Evolutionary conservation across 73 alveolate species (phyloP).

Genomic region (Tetrahymena thermophila): DNA sequence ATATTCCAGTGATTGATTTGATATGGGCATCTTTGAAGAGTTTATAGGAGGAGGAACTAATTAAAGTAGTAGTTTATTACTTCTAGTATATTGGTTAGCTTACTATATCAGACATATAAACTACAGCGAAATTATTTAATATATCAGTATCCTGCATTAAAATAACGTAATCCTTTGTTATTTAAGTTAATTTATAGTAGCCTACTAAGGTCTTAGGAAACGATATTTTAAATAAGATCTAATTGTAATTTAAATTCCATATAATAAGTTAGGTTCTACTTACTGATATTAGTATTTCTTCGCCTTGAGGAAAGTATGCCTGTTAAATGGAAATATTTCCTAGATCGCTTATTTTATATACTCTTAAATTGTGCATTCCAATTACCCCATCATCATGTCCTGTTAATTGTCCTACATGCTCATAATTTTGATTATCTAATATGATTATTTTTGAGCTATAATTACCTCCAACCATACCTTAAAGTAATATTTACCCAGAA

Average conservation of each 20-base stretch:
- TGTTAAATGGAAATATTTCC: neutral
- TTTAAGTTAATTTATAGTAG: neutral
- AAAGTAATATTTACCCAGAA: neutral
- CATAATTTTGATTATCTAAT: neutral
- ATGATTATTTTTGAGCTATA: neutral
- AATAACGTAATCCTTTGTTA: neutral
- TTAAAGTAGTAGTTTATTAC: neutral
- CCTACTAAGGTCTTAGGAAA: neutral
- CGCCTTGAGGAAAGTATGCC: neutral
- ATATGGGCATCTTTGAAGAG: neutral
- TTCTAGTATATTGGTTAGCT: neutral
- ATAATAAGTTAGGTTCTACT: neutral
- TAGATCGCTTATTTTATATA: neutral
- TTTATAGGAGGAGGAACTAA: neutral
- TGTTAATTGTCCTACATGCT: neutral
- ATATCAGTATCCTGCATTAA: neutral
- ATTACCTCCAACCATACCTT: neutral
- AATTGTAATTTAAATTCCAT: neutral
- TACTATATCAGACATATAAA: neutral
- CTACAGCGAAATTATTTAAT: neutral
- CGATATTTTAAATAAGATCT: neutral
- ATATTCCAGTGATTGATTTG: neutral
- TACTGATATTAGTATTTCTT: neutral
- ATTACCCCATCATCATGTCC: neutral
- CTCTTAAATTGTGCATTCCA: neutral